These are phyloP conservation scores for Tolypocladium endophyticum DNA, from an alignment of 2,329 filamentous ascomycete genomes.

Conservation along the genomic window DNA sequence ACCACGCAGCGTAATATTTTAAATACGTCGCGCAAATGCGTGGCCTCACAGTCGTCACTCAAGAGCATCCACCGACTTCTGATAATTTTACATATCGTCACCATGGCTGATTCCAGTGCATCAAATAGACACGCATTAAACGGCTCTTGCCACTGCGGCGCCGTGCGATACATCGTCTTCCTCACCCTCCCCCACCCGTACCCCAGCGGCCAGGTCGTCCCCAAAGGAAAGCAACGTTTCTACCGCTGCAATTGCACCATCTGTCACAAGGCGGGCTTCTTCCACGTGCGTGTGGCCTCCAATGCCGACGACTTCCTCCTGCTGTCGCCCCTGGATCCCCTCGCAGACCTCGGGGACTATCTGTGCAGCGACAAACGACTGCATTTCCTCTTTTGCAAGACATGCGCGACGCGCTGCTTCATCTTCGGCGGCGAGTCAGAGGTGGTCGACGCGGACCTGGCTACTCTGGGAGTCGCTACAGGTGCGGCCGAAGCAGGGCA, in stretches of 20 bases:
- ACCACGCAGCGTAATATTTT: not conserved
- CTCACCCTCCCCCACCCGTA: conserved; percentile 26
- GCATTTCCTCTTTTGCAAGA: conserved; percentile 36
- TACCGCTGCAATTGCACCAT: conserved; percentile 36
- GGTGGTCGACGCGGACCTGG: conserved; percentile 11
- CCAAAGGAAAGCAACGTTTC: conserved; percentile 10
- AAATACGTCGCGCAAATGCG: not conserved
- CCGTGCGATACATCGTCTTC: conserved; percentile 29
- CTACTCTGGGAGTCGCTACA: conserved; percentile 3
- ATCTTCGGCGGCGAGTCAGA: conserved; percentile 24
- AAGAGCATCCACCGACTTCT: not conserved
- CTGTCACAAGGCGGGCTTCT: conserved; percentile 36
- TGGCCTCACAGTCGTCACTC: not conserved
- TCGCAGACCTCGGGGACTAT: conserved; percentile 30
- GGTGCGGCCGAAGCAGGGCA: not conserved
- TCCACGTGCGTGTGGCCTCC: conserved; percentile 29
- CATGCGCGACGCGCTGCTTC: conserved; percentile 33
- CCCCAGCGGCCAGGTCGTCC: conserved; percentile 9
- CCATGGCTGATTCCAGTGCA: not conserved
- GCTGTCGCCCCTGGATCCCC: conserved; percentile 26
- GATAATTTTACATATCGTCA: not conserved
- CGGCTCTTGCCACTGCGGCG: conserved; percentile 37
- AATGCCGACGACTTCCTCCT: conserved; percentile 33
- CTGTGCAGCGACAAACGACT: conserved; percentile 16
- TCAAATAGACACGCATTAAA: conserved; percentile 8